These are phyloP conservation scores for Plasmodium blacklocki DNA, from an alignment of 169 alveolate species.

Conservation along the genomic window DNA sequence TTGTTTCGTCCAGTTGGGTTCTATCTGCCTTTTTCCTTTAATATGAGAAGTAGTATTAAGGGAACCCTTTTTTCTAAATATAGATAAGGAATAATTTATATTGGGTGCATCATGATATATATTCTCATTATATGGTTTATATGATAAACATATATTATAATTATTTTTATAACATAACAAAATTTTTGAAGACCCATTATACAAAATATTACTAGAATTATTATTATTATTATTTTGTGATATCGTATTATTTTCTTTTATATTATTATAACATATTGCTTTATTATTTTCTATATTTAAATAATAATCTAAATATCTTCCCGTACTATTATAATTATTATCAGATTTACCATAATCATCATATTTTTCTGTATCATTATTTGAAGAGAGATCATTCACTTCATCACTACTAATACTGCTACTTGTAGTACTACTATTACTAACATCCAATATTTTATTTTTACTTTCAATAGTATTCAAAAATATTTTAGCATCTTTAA, in stretches of 20 bases:
- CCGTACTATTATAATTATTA: not conserved
- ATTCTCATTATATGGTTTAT: slow-evolving; percentile 23
- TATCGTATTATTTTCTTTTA: not conserved
- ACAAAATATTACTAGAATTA: not conserved
- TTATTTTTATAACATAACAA: slow-evolving; percentile 49
- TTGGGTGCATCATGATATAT: slow-evolving; percentile 4
- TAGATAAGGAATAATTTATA: slow-evolving; percentile 27
- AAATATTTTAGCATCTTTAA: slow-evolving; percentile 71
- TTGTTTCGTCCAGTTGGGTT: not conserved
- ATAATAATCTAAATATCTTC: not conserved
- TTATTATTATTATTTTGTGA: not conserved
- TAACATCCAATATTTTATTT: slow-evolving; percentile 11
- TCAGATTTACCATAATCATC: slow-evolving; percentile 2
- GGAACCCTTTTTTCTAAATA: slow-evolving; percentile 34
- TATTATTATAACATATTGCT: not conserved
- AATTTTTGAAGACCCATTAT: slow-evolving; percentile 14
- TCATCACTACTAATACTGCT: slow-evolving; percentile 11
- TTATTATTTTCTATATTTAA: not conserved
- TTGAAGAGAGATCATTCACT: not conserved
- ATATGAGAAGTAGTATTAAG: slow-evolving; percentile 5
- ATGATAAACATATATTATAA: slow-evolving; percentile 57
- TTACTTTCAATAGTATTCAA: slow-evolving; percentile 63
- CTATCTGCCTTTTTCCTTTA: slow-evolving; percentile 7
- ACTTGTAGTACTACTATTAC: slow-evolving; percentile 23
- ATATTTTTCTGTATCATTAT: not conserved